Conservation (phyloP, 495 filamentous ascomycete genomes). For the Neurospora sp. region DNA sequence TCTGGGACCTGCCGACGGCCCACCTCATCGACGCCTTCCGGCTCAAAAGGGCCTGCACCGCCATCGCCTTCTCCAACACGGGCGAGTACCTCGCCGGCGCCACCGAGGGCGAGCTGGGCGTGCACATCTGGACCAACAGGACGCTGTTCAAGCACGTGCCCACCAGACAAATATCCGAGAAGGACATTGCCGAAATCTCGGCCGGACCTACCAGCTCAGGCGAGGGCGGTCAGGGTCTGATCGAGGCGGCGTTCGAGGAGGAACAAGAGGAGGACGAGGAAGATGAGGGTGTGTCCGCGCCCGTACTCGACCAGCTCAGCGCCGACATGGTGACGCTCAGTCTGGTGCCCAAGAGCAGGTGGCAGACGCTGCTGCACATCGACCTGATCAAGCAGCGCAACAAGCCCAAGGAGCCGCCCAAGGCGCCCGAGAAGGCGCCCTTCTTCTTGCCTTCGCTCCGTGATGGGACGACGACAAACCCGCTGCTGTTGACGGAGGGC, state of each 20-base stretch:
- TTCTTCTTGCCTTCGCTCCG: slow-evolving; percentile 82
- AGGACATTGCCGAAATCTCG: slow-evolving; percentile 51
- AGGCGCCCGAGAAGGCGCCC: slow-evolving; percentile 85
- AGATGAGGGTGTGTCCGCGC: slow-evolving; percentile 34
- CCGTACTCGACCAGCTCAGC: slow-evolving; percentile 63
- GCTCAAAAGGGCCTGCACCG: slow-evolving; percentile 62
- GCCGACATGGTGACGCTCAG: slow-evolving; percentile 76
- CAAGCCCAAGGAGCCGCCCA: slow-evolving; percentile 84
- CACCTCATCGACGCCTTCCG: slow-evolving; percentile 87
- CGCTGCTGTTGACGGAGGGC: slow-evolving; percentile 17
- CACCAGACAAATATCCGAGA: slow-evolving; percentile 67
- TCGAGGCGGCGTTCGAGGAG: slow-evolving; percentile 59
- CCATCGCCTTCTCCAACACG: slow-evolving; percentile 76
- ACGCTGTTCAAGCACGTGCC: slow-evolving; percentile 81
- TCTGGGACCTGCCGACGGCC: slow-evolving; percentile 94
- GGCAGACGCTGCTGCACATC: slow-evolving; percentile 88
- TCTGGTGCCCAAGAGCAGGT: slow-evolving; percentile 76
- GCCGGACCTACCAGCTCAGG: slow-evolving; percentile 64
- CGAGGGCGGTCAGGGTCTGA: slow-evolving; percentile 57
- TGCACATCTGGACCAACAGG: slow-evolving; percentile 90
- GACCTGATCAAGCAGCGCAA: slow-evolving; percentile 88
- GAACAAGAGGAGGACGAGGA: slow-evolving; percentile 31
- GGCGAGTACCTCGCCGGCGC: slow-evolving; percentile 90
- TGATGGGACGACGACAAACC: slow-evolving; percentile 7
- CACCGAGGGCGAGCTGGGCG: slow-evolving; percentile 72